phyloP scores from a whole-genome alignment of 345 rosid genomes.

The Salix caprea region DNA sequence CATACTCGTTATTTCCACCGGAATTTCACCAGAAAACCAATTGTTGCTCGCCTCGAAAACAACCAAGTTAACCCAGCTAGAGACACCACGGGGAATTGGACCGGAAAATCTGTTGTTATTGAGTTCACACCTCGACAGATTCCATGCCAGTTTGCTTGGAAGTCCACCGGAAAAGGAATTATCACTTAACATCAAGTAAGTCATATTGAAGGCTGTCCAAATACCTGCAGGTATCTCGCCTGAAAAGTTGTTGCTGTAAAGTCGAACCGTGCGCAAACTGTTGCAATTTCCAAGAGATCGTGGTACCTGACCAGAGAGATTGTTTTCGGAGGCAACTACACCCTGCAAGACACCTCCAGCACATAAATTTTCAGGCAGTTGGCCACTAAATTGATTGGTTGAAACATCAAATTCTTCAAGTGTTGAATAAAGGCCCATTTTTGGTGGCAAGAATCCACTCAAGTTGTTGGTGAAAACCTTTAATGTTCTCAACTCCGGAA shows the following conservation, averaged over 20 bases:
- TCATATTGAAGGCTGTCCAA: constrained; percentile 55
- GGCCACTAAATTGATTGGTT: constrained; percentile 56
- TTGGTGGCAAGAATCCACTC: constrained; percentile 63
- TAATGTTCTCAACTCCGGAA: constrained; percentile 39
- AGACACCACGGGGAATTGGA: constrained; percentile 47
- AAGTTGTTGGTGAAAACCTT: constrained; percentile 52
- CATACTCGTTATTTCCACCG: constrained; percentile 53
- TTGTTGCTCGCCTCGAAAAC: constrained; percentile 70
- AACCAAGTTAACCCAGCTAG: constrained; percentile 48
- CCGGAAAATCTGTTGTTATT: constrained; percentile 71
- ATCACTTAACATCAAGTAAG: constrained; percentile 48
- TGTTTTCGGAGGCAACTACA: constrained; percentile 57
- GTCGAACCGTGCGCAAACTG: constrained; percentile 52
- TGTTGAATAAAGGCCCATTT: constrained; percentile 57
- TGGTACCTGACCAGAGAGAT: constrained; percentile 63
- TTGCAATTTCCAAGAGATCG: constrained; percentile 59
- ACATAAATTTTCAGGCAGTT: constrained; percentile 64
- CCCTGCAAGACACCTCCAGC: constrained; percentile 52
- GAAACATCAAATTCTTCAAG: constrained; percentile 64
- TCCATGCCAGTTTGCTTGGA: constrained; percentile 55
- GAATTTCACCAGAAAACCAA: constrained; percentile 55
- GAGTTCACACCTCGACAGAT: constrained; percentile 63
- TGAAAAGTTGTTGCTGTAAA: constrained; percentile 60
- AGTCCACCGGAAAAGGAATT: constrained; percentile 67
- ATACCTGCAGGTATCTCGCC: constrained; percentile 69